phyloP scores from a whole-genome alignment of 331 rosid species.

The Telfairia occidentalis region DNA sequence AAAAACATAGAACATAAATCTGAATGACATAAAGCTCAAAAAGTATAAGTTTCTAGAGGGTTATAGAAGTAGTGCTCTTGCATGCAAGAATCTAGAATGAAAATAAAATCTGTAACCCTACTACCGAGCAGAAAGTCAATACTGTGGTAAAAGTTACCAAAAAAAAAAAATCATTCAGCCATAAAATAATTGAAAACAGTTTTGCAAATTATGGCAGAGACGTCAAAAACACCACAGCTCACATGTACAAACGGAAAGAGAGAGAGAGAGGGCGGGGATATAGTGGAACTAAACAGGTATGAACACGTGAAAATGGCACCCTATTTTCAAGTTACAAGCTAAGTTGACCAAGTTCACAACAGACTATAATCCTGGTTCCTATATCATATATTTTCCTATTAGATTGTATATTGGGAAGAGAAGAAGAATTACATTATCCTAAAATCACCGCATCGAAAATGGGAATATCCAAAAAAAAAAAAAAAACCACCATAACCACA shows the following conservation, averaged over 20 bases:
- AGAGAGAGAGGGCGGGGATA: not conserved
- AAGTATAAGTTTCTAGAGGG: not conserved
- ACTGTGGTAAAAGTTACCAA: not conserved
- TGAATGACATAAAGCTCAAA: not conserved
- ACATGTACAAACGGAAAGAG: not conserved
- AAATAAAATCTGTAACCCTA: not conserved
- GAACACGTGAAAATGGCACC: not conserved
- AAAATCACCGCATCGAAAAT: not conserved
- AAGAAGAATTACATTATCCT: not conserved
- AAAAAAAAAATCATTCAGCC: not conserved
- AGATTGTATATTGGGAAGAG: not conserved
- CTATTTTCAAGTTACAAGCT: not conserved
- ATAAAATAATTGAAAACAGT: not conserved
- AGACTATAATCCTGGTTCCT: not conserved
- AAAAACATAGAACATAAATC: not conserved
- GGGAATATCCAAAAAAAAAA: not conserved
- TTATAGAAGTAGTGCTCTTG: not conserved
- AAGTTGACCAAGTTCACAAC: not conserved
- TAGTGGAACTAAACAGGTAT: not conserved
- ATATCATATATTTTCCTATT: not conserved
- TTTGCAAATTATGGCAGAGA: not conserved
- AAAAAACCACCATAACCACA: not conserved
- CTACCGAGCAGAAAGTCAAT: not conserved
- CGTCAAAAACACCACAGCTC: not conserved
- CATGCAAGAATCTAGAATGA: not conserved